Evolutionary conservation across 2,329 filamentous ascomycete genomes (phyloP).

Genomic region (Apiospora arundinis): DNA sequence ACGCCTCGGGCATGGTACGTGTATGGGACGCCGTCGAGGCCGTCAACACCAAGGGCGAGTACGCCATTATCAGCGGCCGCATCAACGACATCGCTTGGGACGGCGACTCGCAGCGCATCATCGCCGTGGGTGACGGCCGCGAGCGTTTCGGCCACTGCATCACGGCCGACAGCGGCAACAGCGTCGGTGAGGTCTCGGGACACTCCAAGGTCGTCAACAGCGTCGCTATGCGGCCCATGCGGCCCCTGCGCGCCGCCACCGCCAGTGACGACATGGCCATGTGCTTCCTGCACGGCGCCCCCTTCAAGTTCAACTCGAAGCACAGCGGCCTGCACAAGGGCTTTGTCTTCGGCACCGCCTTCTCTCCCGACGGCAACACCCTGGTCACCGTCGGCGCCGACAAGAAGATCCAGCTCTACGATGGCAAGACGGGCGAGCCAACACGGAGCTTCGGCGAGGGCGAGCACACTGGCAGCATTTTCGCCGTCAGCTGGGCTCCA

Average conservation of each 20-base stretch:
- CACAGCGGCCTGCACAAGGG: constrained; percentile 80
- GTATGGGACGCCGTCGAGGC: constrained; percentile 94
- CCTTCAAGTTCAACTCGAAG: constrained; percentile 95
- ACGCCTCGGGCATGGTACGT: constrained; percentile 81
- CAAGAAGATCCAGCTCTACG: constrained; percentile 89
- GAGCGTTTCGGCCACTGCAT: constrained; percentile 94
- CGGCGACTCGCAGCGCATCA: constrained; percentile 93
- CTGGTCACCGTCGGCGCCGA: constrained; percentile 94
- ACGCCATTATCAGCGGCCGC: constrained; percentile 89
- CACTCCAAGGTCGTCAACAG: constrained; percentile 91
- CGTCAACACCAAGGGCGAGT: constrained; percentile 87
- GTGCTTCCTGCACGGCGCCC: constrained; percentile 91
- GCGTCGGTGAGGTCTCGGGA: constrained; percentile 90
- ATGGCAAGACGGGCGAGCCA: constrained; percentile 92
- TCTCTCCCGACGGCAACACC: constrained; percentile 83
- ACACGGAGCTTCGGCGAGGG: constrained; percentile 78
- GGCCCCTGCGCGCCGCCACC: constrained; percentile 90
- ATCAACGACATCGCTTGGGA: constrained; percentile 99
- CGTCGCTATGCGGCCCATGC: constrained; percentile 86
- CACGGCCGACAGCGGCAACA: constrained; percentile 94
- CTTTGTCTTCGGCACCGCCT: constrained; percentile 86
- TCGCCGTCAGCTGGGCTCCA: constrained; percentile 86
- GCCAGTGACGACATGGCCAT: constrained; percentile 88
- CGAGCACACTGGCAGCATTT: constrained; percentile 92
- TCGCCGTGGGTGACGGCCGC: constrained; percentile 93